These are phyloP conservation scores for Leishmania mexicana DNA, from an alignment of 208 protist genomes.

Conservation along the genomic window DNA sequence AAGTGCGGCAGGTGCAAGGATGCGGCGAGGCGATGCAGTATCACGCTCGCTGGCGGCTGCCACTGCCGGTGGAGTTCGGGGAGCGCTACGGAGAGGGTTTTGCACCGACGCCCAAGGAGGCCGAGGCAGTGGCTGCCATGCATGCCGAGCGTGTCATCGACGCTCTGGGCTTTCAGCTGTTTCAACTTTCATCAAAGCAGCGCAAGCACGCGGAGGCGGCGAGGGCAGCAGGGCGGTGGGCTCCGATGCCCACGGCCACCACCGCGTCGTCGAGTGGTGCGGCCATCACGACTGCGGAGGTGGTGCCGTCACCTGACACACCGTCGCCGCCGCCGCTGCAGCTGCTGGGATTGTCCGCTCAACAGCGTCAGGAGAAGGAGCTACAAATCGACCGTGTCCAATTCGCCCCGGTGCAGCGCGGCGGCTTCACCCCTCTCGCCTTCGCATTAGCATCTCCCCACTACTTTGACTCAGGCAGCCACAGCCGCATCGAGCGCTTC, in stretches of 20 bases:
- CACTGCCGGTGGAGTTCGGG: slow-evolving; percentile 71
- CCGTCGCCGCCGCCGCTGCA: slow-evolving; percentile 50
- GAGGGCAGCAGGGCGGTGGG: slow-evolving; percentile 65
- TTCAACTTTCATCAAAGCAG: slow-evolving; percentile 80
- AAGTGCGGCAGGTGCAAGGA: slow-evolving; percentile 69
- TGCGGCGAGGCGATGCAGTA: slow-evolving; percentile 30
- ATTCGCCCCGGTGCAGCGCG: slow-evolving; percentile 54
- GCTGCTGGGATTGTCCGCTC: slow-evolving; percentile 11
- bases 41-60: slow-evolving; percentile 64
- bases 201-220: slow-evolving; percentile 76
- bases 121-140: slow-evolving; percentile 81
- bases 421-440: slow-evolving; percentile 48
- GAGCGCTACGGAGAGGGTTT: slow-evolving; percentile 81
- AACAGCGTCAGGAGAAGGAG: slow-evolving; percentile 34
- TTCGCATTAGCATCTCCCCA: slow-evolving; percentile 72
- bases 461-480: slow-evolving; percentile 55
- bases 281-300: slow-evolving; percentile 10
- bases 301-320: slow-evolving; percentile 31
- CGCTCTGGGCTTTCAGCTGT: slow-evolving; percentile 79
- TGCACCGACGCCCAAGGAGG: slow-evolving; percentile 65
- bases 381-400: slow-evolving; percentile 52
- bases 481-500: slow-evolving; percentile 58
- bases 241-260: slow-evolving; percentile 27
- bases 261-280: slow-evolving; percentile 17
- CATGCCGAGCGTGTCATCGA: slow-evolving; percentile 89